Base-by-base conservation (phyloP, 2,329 filamentous ascomycete genomes). In the Pestalotiopsis sp. region DNA sequence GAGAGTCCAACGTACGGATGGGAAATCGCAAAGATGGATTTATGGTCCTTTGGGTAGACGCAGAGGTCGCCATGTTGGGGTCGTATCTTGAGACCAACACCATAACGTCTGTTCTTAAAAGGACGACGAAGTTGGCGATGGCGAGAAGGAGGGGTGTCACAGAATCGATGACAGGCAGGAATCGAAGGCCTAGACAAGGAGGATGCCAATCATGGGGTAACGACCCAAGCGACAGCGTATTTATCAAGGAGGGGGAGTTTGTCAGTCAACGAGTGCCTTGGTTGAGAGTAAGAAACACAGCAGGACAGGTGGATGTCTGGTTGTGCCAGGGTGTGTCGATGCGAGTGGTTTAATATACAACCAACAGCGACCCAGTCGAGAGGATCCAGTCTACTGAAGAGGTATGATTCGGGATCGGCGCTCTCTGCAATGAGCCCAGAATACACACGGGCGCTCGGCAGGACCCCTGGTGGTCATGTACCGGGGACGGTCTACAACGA, bases 341-440 rank as follows among this genome's bases (percentile, higher is more conserved):
- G 69, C 69, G 65, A 65, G 68, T 72, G 69, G 72, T 52, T 70
- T 75, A 75, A 75, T 76, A 76, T 75, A 76, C 70, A 72, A 72
- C 64, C 73, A 75, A 75, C 72, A 71, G 68, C 58, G 67, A 72
- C 71, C 71, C 70, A 70, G 70, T 68, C 69, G 69, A 71, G 68
- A 73, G 71, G 73, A 69, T 70, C 68, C 70, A 70, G 69, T 72
- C 70, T 73, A 71, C 70, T 71, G 70, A 73, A 71, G 74, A 73
- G 70, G 67, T 69, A 68, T 69, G 64, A 70, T 73, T 71, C 41
- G 66, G 58, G 36, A 23, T 62, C 59, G n/a, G 17, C 45, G 45
- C 45, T 52, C 45, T 52, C 45, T 65, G 63, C 41, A 65, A 17
- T 45, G 27, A 13, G 45, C 13, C 36, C 52, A 66, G 49, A 66